Conservation (phyloP, 495 filamentous ascomycete genomes). For the Neurospora sublineolata region DNA sequence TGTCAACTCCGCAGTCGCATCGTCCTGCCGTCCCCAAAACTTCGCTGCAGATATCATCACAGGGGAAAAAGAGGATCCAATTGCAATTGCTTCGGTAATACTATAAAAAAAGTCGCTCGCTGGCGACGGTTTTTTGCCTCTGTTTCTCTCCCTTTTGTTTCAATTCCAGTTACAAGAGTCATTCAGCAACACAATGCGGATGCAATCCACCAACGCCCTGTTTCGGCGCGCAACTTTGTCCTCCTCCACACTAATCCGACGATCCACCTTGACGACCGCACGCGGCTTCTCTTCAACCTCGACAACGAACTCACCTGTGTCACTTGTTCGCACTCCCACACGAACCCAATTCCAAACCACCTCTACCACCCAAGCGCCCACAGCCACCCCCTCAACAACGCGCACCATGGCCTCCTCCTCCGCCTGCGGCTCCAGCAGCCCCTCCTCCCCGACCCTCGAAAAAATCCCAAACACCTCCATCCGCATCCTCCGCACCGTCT, state of each 20-base stretch:
- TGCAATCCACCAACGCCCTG: conserved; percentile 16
- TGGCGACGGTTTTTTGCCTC: conserved; percentile 2
- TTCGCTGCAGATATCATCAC: conserved; percentile 40
- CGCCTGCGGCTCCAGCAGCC: not conserved
- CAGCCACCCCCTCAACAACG: not conserved
- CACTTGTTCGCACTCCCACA: not conserved
- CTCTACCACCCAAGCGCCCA: not conserved
- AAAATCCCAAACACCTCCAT: conserved; percentile 45
- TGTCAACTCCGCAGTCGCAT: not conserved
- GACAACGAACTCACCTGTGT: not conserved
- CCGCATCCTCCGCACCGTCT: conserved; percentile 63
- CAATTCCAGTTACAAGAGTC: not conserved
- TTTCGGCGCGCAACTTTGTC: conserved; percentile 10
- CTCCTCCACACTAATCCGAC: not conserved
- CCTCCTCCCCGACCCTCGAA: conserved; percentile 14
- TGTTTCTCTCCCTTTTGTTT: not conserved
- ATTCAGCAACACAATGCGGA: conserved; percentile 1
- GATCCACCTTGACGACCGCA: conserved; percentile 13
- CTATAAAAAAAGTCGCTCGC: conserved; percentile 1
- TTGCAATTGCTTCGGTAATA: conserved; percentile 11
- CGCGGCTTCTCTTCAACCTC: conserved; percentile 15
- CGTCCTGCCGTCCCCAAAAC: conserved; percentile 26
- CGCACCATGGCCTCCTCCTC: conserved; percentile 24
- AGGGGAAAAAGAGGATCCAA: conserved; percentile 11
- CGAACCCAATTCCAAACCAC: not conserved